Base-by-base conservation (phyloP, 2,329 filamentous ascomycete species). In the Xylaria sp. region DNA sequence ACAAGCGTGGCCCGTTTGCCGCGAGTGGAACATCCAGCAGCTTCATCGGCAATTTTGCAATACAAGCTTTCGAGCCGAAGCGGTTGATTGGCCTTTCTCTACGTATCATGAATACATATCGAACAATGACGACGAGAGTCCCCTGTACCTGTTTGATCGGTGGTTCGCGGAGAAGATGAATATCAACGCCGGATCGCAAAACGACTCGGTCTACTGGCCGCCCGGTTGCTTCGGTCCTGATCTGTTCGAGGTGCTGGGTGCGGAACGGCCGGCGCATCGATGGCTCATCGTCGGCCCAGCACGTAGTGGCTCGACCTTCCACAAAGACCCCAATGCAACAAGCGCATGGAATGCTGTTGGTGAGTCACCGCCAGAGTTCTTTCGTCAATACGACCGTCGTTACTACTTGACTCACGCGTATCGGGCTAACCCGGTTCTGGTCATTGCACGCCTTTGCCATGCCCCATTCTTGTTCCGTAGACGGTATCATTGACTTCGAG, bases 231-330 rank as follows among this genome's bases (percentile, higher is more conserved):
- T 98, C 77, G 93, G 93, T 0, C 87, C 91, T 59, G 95, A 98
- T 77, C 83, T 97, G 20, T 97, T 98, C 76, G 88, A 90, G 55
- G 87, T 96, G 8, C 84, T 98, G 0, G 92, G 91, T 10, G 78
- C 86, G 15, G 89, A 97, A 77, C 87, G 95, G 61, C 95, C 95
- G 2, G 94, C 97, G 70, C 91, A 93, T 76, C 89, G 94, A 68
- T 98, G 95, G 96, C 85, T 98, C 69, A 97, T 98, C 75, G 86
- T 97, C 71, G 94, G 95, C 0, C 94, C 95, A 0, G 89, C 90
- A 70, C 86, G 94, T 66, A 97, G 93, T 76, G 95, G 95, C 34
- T 97, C 93, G 72, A 97, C 94, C 4, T 98, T 97, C 78, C 95
- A 98, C 83, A 97, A 97, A 78, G 89, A 91, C 68, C 89, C 89